These are phyloP conservation scores for Leccinum aurantiacum DNA, from an alignment of 768 basidiomycete genomes.

Conservation along the genomic window DNA sequence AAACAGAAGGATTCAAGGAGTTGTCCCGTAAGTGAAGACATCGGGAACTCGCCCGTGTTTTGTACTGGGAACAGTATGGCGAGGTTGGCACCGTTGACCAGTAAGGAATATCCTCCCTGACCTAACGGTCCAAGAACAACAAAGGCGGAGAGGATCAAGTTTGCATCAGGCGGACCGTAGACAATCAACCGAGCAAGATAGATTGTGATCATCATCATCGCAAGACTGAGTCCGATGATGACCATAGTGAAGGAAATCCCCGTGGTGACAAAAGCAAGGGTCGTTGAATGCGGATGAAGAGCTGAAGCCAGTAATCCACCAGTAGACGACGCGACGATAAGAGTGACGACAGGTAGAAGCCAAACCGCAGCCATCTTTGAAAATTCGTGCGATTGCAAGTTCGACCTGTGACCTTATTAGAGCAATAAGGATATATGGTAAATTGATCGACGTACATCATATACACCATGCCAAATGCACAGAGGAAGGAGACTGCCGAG, in stretches of 20 bases:
- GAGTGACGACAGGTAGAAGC: conserved; percentile 53
- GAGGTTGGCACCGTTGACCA: conserved; percentile 41
- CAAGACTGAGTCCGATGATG: conserved; percentile 46
- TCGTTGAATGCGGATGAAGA: conserved; percentile 36
- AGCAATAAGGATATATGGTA: background rate
- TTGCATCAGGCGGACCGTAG: conserved; percentile 40
- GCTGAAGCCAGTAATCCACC: conserved; percentile 46
- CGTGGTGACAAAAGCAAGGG: conserved; percentile 43
- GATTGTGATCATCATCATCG: conserved; percentile 48
- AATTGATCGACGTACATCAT: conserved; percentile 37
- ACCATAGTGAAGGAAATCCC: conserved; percentile 44
- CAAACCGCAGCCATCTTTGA: conserved; percentile 44
- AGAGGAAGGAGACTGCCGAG: conserved; percentile 38
- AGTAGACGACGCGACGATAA: conserved; percentile 52
- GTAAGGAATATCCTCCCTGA: conserved; percentile 48
- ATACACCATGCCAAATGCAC: conserved; percentile 51
- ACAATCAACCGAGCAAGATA: conserved; percentile 47
- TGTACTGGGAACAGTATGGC: conserved; percentile 36
- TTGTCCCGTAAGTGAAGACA: conserved; percentile 37
- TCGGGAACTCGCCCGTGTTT: conserved; percentile 31
- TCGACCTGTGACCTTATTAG: conserved; percentile 40
- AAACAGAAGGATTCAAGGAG: conserved; percentile 46
- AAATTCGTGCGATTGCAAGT: conserved; percentile 41
- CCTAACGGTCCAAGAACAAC: conserved; percentile 54
- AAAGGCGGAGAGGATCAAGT: conserved; percentile 44